These are phyloP conservation scores for Pythium oligandrum DNA, from an alignment of 352 stramenopile genomes.

Conservation along the genomic window DNA sequence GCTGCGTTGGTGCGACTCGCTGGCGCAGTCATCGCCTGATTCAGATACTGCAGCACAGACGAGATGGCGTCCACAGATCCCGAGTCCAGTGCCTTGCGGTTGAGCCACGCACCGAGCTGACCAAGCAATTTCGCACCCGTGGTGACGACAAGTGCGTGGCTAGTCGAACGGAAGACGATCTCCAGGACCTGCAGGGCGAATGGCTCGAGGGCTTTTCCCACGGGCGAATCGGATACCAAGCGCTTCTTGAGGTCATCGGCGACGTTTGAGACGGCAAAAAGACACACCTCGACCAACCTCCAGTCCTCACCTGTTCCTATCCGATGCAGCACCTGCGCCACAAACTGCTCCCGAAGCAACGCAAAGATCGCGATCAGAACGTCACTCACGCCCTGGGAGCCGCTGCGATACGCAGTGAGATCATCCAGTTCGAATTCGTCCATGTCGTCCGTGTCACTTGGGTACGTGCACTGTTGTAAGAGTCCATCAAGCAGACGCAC, in stretches of 20 bases:
- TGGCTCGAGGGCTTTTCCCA: conserved; percentile 23
- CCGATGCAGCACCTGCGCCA: conserved; percentile 32
- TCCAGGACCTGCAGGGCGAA: conserved; percentile 46
- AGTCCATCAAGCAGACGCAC: conserved; percentile 51
- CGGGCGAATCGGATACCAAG: conserved; percentile 17
- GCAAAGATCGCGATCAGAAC: conserved; percentile 50
- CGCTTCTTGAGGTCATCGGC: conserved; percentile 58
- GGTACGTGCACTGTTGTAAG: conserved; percentile 52
- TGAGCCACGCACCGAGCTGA: conserved; percentile 59
- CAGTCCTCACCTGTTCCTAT: conserved; percentile 26
- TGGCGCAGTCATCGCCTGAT: conserved; percentile 28
- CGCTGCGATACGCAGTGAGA: conserved; percentile 46
- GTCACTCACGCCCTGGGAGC: conserved; percentile 53
- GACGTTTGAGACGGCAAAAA: conserved; percentile 53
- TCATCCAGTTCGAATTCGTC: conserved; percentile 67
- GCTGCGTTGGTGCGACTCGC: conserved; percentile 41
- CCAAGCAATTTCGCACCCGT: conserved; percentile 45
- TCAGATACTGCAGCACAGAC: conserved; percentile 53
- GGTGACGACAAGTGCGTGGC: conserved; percentile 36
- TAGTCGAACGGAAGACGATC: conserved; percentile 20
- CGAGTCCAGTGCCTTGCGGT: conserved; percentile 26
- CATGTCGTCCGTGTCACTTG: conserved; percentile 32
- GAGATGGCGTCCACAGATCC: conserved; percentile 34
- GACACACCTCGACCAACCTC: conserved; percentile 45
- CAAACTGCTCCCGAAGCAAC: conserved; percentile 43